These are phyloP conservation scores for Malus hybrid DNA, from an alignment of 331 rosid species.

Conservation along the genomic window DNA sequence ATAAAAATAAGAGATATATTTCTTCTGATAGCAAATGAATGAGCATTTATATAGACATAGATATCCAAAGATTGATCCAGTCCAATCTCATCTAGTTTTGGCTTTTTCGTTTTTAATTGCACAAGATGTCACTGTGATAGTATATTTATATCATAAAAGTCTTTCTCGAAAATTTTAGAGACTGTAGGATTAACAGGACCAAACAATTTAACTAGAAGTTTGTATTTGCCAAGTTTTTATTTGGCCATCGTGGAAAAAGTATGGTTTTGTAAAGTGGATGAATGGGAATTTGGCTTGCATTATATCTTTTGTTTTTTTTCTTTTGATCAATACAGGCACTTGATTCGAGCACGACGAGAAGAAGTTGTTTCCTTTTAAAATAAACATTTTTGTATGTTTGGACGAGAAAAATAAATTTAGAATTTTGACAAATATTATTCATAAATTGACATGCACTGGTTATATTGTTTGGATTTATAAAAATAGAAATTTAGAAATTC, in stretches of 20 bases:
- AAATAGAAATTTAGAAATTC: too few species aligned
- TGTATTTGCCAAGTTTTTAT: neutral
- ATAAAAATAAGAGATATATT: too few species aligned
- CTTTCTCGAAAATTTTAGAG: neutral
- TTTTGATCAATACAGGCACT: neutral
- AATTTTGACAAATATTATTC: too few species aligned
- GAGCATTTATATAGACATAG: neutral
- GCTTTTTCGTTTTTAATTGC: neutral
- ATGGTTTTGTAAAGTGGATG: neutral
- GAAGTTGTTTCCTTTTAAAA: too few species aligned
- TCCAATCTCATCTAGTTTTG: neutral
- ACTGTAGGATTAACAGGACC: neutral
- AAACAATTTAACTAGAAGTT: too few species aligned
- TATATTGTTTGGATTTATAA: too few species aligned
- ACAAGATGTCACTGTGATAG: neutral
- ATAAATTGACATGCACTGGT: rapidly evolving
- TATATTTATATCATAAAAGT: too few species aligned
- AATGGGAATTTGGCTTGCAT: neutral
- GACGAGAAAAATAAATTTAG: too few species aligned
- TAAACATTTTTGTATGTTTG: too few species aligned
- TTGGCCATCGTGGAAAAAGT: neutral
- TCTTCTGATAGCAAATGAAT: too few species aligned
- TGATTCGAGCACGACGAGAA: neutral
- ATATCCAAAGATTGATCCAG: neutral
- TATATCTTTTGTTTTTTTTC: too few species aligned